Evolutionary conservation across 2,329 filamentous ascomycete genomes (phyloP).

Genomic region (Scleromitrula shiraiana): DNA sequence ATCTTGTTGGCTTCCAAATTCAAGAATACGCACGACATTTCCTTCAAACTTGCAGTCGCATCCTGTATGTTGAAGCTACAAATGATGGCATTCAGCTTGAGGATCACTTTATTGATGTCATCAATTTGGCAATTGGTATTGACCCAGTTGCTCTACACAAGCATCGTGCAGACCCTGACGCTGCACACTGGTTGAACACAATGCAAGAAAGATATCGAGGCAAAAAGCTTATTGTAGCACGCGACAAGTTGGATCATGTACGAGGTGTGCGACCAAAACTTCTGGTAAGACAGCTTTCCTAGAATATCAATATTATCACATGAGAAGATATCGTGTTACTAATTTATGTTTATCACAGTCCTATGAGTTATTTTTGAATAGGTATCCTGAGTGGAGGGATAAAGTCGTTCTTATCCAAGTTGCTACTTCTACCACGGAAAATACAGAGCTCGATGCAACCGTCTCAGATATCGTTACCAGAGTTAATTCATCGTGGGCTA

Average conservation of each 20-base stretch:
- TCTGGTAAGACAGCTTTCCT: conserved; percentile 33
- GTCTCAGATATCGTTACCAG: conserved; percentile 91
- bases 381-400: conserved; percentile 83
- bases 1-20: conserved; percentile 89
- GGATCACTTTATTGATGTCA: conserved; percentile 86
- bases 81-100: conserved; percentile 84
- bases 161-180: conserved; percentile 64
- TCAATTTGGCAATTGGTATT: conserved; percentile 81
- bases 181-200: conserved; percentile 69
- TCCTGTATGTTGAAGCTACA: conserved; percentile 84
- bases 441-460: conserved; percentile 76
- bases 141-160: conserved; percentile 68
- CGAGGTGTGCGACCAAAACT: conserved; percentile 91
- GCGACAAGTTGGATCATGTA: conserved; percentile 90
- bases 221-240: conserved; percentile 84
- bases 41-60: conserved; percentile 86
- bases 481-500: conserved; percentile 87
- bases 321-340: neutral
- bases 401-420: conserved; percentile 90
- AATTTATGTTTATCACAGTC: conserved; percentile 34
- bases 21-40: conserved; percentile 92
- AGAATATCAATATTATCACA: neutral
- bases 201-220: conserved; percentile 78
- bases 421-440: conserved; percentile 81
- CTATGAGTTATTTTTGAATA: conserved; percentile 86